These are phyloP conservation scores for Lathyrus aphaca DNA, from an alignment of 306 rosid species.

Conservation along the genomic window DNA sequence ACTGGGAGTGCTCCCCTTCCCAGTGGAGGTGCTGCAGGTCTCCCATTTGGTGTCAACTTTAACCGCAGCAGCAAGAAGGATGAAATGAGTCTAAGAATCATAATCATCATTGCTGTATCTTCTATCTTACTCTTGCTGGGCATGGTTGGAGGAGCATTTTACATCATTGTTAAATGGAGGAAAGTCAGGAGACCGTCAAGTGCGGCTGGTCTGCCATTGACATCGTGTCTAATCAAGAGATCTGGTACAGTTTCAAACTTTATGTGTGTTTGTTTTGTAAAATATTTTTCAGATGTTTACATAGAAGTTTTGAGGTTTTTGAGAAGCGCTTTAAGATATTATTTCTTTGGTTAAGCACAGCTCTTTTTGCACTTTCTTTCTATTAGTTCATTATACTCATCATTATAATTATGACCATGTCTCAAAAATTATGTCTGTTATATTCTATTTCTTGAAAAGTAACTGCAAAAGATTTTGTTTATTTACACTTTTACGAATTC, in stretches of 20 bases:
- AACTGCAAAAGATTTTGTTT: constrained; percentile 9
- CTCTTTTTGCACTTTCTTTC: constrained; percentile 30
- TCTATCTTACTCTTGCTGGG: constrained; percentile 72
- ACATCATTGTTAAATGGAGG: constrained; percentile 66
- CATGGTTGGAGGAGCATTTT: constrained; percentile 72
- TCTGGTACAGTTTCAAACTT: constrained; percentile 56
- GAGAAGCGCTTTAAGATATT: constrained; percentile 7
- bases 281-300: constrained; percentile 32
- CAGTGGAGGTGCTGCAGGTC: constrained; percentile 41
- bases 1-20: constrained; percentile 53
- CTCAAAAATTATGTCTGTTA: background rate
- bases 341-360: constrained; percentile 10
- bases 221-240: constrained; percentile 71
- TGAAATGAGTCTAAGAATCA: constrained; percentile 62
- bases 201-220: constrained; percentile 62
- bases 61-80: constrained; percentile 53
- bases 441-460: constrained; percentile 16
- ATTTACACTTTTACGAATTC: constrained; percentile 5
- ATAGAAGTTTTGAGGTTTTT: constrained; percentile 15
- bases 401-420: constrained; percentile 8
- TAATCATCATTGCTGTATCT: constrained; percentile 70
- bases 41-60: constrained; percentile 68
- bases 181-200: constrained; percentile 68
- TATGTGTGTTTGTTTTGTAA: constrained; percentile 19
- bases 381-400: constrained; percentile 12